These are phyloP conservation scores for Lodderomyces orthopsilosis DNA, from an alignment of 1,139 yeast genomes.

Conservation along the genomic window DNA sequence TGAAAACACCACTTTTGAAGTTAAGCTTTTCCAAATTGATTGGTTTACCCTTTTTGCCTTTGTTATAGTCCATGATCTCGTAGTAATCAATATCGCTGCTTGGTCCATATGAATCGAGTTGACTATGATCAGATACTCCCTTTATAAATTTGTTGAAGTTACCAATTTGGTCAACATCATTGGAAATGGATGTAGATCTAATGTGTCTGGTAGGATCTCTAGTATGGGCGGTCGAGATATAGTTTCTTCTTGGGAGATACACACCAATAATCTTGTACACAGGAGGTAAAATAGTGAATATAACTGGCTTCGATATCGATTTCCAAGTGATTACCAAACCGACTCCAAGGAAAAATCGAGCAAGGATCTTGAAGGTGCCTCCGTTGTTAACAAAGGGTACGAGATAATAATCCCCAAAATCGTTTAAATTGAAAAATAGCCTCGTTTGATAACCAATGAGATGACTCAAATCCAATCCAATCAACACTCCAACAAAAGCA, in stretches of 20 bases:
- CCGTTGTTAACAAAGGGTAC: slow-evolving; percentile 39
- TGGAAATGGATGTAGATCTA: slow-evolving; percentile 40
- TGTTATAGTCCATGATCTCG: slow-evolving; percentile 38
- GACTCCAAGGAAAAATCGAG: slow-evolving; percentile 59
- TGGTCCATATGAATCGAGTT: slow-evolving; percentile 36
- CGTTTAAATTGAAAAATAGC: slow-evolving; percentile 21
- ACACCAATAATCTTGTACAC: slow-evolving; percentile 43
- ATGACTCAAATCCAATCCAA: slow-evolving; percentile 66
- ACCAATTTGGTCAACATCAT: slow-evolving; percentile 34
- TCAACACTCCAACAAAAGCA: slow-evolving; percentile 85
- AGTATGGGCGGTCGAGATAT: slow-evolving; percentile 39
- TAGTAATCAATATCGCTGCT: slow-evolving; percentile 42
- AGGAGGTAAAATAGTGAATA: slow-evolving; percentile 50
- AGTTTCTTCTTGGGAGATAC: slow-evolving; percentile 42
- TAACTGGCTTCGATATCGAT: slow-evolving; percentile 57
- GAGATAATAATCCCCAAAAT: slow-evolving; percentile 27
- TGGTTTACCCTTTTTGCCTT: slow-evolving; percentile 6
- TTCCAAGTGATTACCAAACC: slow-evolving; percentile 67
- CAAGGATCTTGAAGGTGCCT: slow-evolving; percentile 39
- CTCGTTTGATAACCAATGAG: slow-evolving; percentile 36
- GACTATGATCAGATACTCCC: slow-evolving; percentile 26
- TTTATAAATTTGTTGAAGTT: slow-evolving; percentile 35
- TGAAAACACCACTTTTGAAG: slow-evolving; percentile 40
- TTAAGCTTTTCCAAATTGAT: slow-evolving; percentile 5
- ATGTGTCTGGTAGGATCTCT: slow-evolving; percentile 34